Base-by-base conservation (phyloP, 2,329 filamentous ascomycete species). In the Pseudopyricularia javanii region DNA sequence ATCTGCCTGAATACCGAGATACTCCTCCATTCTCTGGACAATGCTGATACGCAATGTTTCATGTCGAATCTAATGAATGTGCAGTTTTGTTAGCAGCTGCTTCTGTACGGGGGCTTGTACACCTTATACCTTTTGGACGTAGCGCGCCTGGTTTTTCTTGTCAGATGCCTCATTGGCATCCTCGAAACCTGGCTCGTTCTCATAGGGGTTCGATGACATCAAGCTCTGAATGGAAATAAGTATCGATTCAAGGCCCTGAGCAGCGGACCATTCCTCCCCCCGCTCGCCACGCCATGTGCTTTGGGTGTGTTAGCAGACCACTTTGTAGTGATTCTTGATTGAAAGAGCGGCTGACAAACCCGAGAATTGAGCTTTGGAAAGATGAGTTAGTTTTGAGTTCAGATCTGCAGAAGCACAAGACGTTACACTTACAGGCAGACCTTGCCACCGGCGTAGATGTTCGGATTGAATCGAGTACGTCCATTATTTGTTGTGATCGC, bases 141-240 rank as follows among this genome's bases (percentile, higher is more conserved):
- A 96, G 9, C 80, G 74, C 56, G 79, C 76, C 66, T 91, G 87
- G 54, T 83, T 76, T 66, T 83, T 81, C 68, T 87, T 85, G 65
- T 95, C 89, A 4, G 75, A 70, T 1, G 75, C 69, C 8, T 79
- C 75, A 47, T 84, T 85, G 12, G 83, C 79, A 55, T 86, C 78
- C 65, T 97, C 91, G 60, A 88, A 96, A 6, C 93, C 93, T 1
- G 93, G 93, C 65, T 98, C 93, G 61, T 97, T 96, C 64, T 93
- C 88, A 68, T 95, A 97, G 0, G 91, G 93, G 60, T 96, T 95
- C 28, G 81, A 71, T 1, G 90, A 95, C 85, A 98, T 91, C 47
- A 98, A 74, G 66, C 91, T 96, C 68, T 98, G 93, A 54, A 98
- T 96, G 5, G 91, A 97, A 52, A 97, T 80, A 49, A 98, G 69